Evolutionary conservation across 1,284 basidiomycete species (phyloP), one percentile per base, ranked within the genome.

Genomic region (Coniferiporia sulphurascens): DNA sequence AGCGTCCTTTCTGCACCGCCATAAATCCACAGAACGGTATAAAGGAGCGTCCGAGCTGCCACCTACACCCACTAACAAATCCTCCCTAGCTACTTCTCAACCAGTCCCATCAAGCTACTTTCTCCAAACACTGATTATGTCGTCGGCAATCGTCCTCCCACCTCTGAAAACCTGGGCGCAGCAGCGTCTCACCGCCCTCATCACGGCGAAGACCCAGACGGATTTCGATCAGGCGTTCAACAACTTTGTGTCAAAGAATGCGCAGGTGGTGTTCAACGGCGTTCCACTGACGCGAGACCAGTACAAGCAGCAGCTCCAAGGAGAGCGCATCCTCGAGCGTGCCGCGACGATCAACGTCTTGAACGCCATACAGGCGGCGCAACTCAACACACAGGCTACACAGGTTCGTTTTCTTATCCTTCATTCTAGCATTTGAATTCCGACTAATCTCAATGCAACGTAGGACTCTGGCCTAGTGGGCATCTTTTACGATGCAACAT

Each of bases 241-340:
- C 41, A 55, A 38, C 12, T 69, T 69, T 62, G n/a, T 72, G 15
- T 63, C 69, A 9, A 64, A 67, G 58, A 45, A 69, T 52, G 68
- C 63, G 13, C 63, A 54, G 9, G 63, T 74, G 55, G 69, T 65
- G 0, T 62, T 72, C 41, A 74, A 74, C 57, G 72, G 71, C 15
- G 65, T 55, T 5, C 44, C 63, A 12, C 48, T 69, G 38, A 69
- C 71, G 48, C 68, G 69, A 13, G 69, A 68, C 17, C 66, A 69
- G 38, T 72, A 72, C 62, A 66, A 70, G 48, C 49, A 65, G 58
- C 65, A 67, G 57, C 52, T 72, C 8, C 65, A 66, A 22, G 63
- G 60, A 7, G 67, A 70, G 62, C 66, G 65, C 1, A 68, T 72
- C 51, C 62, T 66, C 32, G 71, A 72, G 62, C 59, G 59, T 2